A percentile compares a stretch with the other conserved stretches of the same genome.
Conservation (phyloP, 306 rosid genomes). For the Sechiopsis laciniata region DNA sequence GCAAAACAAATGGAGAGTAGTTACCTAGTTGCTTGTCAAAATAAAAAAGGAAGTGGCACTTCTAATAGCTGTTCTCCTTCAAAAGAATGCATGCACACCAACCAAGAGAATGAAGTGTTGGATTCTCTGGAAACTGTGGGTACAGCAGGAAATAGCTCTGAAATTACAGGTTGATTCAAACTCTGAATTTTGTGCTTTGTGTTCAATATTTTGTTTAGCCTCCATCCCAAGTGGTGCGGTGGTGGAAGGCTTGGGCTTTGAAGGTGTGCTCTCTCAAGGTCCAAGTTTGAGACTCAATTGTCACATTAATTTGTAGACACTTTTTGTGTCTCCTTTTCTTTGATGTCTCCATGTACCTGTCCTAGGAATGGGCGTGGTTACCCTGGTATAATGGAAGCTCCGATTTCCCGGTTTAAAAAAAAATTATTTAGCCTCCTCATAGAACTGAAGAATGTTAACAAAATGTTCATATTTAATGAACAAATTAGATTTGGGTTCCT, state of each 20-base stretch:
- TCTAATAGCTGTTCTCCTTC: constrained; percentile 29
- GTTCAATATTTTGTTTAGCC: neutral
- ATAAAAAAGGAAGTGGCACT: constrained; percentile 27
- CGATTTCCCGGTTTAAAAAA: no score
- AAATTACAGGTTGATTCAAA: constrained; percentile 39
- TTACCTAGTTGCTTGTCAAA: constrained; percentile 16
- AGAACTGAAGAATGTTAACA: neutral
- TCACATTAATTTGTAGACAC: no score
- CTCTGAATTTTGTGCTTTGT: constrained; percentile 17
- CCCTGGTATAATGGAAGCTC: no score
- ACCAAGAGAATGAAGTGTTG: constrained; percentile 37
- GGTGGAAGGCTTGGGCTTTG: no score
- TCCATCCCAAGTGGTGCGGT: no score
- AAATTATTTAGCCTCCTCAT: neutral
- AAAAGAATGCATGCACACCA: constrained; percentile 29
- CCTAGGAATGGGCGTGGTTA: no score
- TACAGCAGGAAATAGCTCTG: constrained; percentile 34
- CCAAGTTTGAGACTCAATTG: no score
- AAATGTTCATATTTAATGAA: neutral
- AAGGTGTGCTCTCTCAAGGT: no score
- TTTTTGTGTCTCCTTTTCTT: no score
- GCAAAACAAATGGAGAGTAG: constrained; percentile 32
- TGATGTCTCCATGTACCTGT: no score
- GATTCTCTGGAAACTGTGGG: constrained; percentile 38
- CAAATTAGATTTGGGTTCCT: neutral